Evolutionary conservation across 2,329 filamentous ascomycete genomes (phyloP).

Genomic region (Teratosphaeria epicoccoides): DNA sequence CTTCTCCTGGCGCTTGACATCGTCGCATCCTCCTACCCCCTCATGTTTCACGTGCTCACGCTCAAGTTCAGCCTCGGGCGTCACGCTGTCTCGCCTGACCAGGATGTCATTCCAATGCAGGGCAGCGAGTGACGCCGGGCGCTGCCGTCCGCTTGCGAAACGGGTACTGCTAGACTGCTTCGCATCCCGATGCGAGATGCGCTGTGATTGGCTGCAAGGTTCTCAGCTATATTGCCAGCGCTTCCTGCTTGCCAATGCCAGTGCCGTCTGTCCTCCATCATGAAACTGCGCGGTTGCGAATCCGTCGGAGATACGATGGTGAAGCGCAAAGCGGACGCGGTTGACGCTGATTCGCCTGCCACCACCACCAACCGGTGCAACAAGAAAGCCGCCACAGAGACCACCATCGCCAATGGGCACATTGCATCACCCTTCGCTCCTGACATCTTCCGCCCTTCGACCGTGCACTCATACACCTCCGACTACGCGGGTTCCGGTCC

Average conservation of each 20-base stretch:
- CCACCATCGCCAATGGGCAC: conserved; percentile 14
- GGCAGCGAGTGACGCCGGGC: not conserved
- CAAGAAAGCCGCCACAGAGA: conserved; percentile 31
- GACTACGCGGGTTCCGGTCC: conserved; percentile 55
- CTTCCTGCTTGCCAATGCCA: not conserved
- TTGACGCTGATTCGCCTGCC: not conserved
- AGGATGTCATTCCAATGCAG: not conserved
- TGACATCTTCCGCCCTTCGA: conserved; percentile 52
- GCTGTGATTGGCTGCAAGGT: not conserved
- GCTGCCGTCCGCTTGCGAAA: not conserved
- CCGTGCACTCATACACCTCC: conserved; percentile 48
- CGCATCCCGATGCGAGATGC: not conserved
- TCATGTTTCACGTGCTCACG: not conserved
- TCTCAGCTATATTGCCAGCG: not conserved
- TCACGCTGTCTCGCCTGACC: not conserved
- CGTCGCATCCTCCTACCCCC: not conserved
- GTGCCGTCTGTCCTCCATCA: too few species aligned
- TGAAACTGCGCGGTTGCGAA: too few species aligned
- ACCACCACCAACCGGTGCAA: conserved; percentile 26
- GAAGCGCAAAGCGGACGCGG: conserved; percentile 36
- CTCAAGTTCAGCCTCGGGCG: not conserved
- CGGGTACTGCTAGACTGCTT: too few species aligned
- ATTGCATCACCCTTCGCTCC: conserved; percentile 51
- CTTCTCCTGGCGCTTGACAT: not conserved
- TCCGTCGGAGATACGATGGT: conserved; percentile 14